A percentile compares a stretch with the other conserved stretches of the same genome.
These are phyloP conservation scores for Calonectria multiphialidica DNA, from an alignment of 2,329 filamentous ascomycete species.

Conservation along the genomic window DNA sequence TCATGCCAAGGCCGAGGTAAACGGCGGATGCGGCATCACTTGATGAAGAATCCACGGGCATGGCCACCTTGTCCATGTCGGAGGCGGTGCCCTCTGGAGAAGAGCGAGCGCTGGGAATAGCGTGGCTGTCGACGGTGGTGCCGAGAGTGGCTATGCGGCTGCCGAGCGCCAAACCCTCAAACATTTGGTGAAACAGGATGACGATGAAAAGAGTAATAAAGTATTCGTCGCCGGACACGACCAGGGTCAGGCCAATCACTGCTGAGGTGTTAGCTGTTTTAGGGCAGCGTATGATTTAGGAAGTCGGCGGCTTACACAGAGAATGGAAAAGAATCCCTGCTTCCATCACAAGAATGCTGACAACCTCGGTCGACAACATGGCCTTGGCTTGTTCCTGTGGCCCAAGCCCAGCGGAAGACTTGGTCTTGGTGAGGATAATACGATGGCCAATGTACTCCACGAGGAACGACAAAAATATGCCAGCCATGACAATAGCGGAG, in stretches of 20 bases:
- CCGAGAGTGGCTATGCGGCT: slow-evolving; percentile 75
- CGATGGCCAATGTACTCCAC: slow-evolving; percentile 77
- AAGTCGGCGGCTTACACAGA: slow-evolving; percentile 60
- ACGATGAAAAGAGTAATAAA: slow-evolving; percentile 73
- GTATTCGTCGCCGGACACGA: slow-evolving; percentile 68
- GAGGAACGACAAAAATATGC: slow-evolving; percentile 78
- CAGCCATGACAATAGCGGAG: slow-evolving; percentile 79
- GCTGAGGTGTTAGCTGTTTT: slow-evolving; percentile 1
- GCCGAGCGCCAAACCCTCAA: slow-evolving; percentile 81
- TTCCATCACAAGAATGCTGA: slow-evolving; percentile 78
- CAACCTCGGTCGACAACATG: slow-evolving; percentile 57
- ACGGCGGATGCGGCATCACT: slow-evolving; percentile 25
- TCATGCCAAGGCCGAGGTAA: slow-evolving; percentile 48
- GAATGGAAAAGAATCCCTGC: slow-evolving; percentile 82
- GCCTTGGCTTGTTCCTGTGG: slow-evolving; percentile 40
- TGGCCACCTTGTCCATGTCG: slow-evolving; percentile 44
- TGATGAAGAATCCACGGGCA: slow-evolving; percentile 36
- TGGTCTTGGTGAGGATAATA: slow-evolving; percentile 58
- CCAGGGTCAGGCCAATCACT: slow-evolving; percentile 74
- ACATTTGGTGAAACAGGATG: slow-evolving; percentile 83
- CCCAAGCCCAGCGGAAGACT: slow-evolving; percentile 41
- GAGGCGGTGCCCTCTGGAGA: slow-evolving; percentile 31
- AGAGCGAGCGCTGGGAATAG: slow-evolving; percentile 37
- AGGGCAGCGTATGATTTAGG: not conserved
- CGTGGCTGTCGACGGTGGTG: slow-evolving; percentile 32